Conservation (phyloP, 352 stramenopile genomes). For the Globisporangium iwayamae region DNA sequence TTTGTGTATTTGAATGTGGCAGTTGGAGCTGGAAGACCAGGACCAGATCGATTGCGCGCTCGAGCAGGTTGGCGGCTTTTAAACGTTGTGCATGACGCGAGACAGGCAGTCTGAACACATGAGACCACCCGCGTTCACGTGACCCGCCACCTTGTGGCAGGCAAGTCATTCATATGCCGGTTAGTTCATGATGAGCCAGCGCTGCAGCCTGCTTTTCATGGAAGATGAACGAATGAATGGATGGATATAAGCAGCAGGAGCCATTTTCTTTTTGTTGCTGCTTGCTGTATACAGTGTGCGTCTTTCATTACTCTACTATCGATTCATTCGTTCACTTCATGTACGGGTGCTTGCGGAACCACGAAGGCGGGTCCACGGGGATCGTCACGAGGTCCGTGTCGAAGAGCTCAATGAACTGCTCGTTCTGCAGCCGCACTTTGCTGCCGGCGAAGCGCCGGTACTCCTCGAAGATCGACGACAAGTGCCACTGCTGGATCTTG, state of each 20-base stretch:
- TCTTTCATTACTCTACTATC: not conserved
- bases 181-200: too few relatives aligned
- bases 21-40: slow-evolving; percentile 96
- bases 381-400: slow-evolving; percentile 91
- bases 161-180: too few relatives aligned
- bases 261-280: too few relatives aligned
- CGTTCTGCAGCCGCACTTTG: slow-evolving; percentile 90
- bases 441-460: slow-evolving; percentile 88
- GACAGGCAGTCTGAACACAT: not conserved
- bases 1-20: not conserved
- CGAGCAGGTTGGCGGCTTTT: slow-evolving; percentile 81
- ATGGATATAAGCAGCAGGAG: too few relatives aligned
- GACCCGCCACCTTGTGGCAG: not conserved
- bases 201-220: too few relatives aligned
- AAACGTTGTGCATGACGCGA: slow-evolving; percentile 8
- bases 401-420: slow-evolving; percentile 95
- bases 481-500: slow-evolving; percentile 92
- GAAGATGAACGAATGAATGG: too few relatives aligned
- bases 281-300: not conserved
- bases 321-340: slow-evolving; percentile 13
- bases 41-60: slow-evolving; percentile 98
- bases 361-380: slow-evolving; percentile 66
- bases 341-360: slow-evolving; percentile 57
- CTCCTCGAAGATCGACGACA: slow-evolving; percentile 93
- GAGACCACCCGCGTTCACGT: too few relatives aligned